These are phyloP conservation scores for Eucalyptus erythrocorys DNA, from an alignment of 345 rosid genomes.

Conservation along the genomic window DNA sequence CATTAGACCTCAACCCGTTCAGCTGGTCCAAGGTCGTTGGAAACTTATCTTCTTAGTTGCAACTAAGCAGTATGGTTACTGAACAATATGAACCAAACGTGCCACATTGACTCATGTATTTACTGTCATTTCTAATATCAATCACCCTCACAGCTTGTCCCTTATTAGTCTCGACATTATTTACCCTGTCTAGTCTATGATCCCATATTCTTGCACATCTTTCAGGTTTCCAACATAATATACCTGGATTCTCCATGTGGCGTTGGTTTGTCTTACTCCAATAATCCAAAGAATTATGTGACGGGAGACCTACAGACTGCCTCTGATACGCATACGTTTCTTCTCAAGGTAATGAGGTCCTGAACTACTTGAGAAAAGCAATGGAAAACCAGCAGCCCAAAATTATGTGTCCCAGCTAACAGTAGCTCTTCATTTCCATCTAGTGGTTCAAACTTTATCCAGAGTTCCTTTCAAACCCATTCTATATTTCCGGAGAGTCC, in stretches of 20 bases:
- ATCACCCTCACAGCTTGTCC: not conserved
- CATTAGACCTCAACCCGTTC: conserved; percentile 6
- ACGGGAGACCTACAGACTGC: conserved; percentile 37
- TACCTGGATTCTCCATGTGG: conserved; percentile 58
- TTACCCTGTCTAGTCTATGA: not conserved
- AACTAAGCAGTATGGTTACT: not conserved
- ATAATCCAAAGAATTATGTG: conserved; percentile 5
- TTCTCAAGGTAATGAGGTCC: conserved; percentile 26
- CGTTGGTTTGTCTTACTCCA: conserved; percentile 39
- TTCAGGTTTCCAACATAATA: conserved; percentile 35
- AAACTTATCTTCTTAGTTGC: not conserved
- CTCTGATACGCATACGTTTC: conserved; percentile 27
- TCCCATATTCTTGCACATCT: not conserved
- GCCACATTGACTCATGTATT: not conserved
- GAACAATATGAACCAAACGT: not conserved
- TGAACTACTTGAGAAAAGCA: not conserved
- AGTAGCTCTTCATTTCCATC: not conserved
- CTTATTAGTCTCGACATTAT: not conserved
- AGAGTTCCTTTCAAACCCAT: conserved; percentile 27
- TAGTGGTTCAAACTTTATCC: conserved; percentile 36
- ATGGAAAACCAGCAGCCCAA: not conserved
- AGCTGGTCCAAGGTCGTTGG: conserved; percentile 15
- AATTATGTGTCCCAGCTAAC: not conserved
- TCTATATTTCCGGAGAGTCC: conserved; percentile 34
- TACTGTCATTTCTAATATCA: not conserved